These are phyloP conservation scores for Debaryomycetaceae sp. DNA, from an alignment of 1,139 yeast species.

Conservation along the genomic window DNA sequence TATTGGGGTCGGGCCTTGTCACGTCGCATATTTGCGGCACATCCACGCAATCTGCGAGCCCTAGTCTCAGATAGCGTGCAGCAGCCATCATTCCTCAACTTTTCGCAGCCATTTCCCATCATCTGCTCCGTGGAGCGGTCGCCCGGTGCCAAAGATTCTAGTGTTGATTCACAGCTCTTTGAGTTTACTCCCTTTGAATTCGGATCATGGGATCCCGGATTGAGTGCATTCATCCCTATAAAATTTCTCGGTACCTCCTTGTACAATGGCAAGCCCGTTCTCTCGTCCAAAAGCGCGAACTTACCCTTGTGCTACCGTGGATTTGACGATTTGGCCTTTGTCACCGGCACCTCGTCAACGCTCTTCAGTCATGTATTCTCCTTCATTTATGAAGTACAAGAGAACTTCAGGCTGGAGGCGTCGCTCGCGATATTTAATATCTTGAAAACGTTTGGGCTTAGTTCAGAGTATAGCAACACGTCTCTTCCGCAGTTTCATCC, in stretches of 20 bases:
- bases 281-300: conserved; percentile 13
- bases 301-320: conserved; percentile 37
- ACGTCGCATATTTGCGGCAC: conserved; percentile 33
- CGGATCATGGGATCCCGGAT: conserved; percentile 53
- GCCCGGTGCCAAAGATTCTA: conserved; percentile 12
- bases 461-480: conserved; percentile 11
- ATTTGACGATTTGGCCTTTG: conserved; percentile 63
- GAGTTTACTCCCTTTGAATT: conserved; percentile 62
- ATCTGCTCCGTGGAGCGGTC: conserved; percentile 24
- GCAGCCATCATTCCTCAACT: conserved; percentile 17
- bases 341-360: conserved; percentile 66
- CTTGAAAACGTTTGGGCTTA: conserved; percentile 37
- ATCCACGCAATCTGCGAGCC: too few species aligned
- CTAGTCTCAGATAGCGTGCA: conserved; percentile 18
- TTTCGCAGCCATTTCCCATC: conserved; percentile 33
- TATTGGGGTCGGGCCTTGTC: conserved; percentile 59
- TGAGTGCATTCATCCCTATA: conserved; percentile 41
- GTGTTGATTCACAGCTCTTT: conserved; percentile 20
- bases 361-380: conserved; percentile 48
- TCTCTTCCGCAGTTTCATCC: conserved; percentile 28
- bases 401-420: conserved; percentile 26
- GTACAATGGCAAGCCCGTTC: conserved; percentile 15
- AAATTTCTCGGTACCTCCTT: conserved; percentile 45
- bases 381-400: conserved; percentile 32
- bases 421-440: conserved; percentile 33